These are phyloP conservation scores for Aspergillus oerlinghausenensis DNA, from an alignment of 2,329 filamentous ascomycete genomes.

Conservation along the genomic window DNA sequence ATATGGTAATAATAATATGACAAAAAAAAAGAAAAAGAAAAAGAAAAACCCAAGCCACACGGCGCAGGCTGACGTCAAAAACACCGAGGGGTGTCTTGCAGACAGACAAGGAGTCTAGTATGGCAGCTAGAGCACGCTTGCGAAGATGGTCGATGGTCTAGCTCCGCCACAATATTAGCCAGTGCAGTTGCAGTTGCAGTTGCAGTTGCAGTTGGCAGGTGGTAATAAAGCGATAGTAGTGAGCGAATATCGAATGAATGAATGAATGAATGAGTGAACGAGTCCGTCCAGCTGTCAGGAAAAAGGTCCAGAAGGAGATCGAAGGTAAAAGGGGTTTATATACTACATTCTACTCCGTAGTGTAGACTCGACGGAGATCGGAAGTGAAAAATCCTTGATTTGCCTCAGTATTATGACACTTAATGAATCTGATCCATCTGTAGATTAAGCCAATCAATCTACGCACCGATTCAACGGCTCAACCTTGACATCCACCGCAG, in stretches of 20 bases:
- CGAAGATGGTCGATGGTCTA: background rate
- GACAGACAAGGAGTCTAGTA: background rate
- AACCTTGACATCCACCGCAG: no score
- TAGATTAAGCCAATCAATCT: no score
- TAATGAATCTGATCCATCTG: no score
- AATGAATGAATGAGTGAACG: no score
- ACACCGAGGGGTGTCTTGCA: background rate
- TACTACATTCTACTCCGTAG: background rate
- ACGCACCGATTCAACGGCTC: background rate
- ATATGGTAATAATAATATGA: background rate
- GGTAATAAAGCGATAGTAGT: no score
- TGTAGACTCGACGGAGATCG: no score
- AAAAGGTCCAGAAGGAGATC: background rate
- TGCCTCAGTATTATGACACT: background rate
- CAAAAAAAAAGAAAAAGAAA: no score
- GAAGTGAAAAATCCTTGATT: no score
- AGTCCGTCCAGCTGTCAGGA: background rate
- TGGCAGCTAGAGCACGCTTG: background rate
- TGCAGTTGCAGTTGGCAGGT: no score
- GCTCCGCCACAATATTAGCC: background rate
- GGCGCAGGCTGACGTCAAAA: background rate
- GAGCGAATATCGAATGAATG: no score
- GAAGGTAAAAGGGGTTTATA: background rate
- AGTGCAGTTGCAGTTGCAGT: no score
- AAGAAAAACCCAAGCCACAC: background rate